phyloP scores from a whole-genome alignment of 2,329 filamentous ascomycete species.

The Thyridium curvatum region DNA sequence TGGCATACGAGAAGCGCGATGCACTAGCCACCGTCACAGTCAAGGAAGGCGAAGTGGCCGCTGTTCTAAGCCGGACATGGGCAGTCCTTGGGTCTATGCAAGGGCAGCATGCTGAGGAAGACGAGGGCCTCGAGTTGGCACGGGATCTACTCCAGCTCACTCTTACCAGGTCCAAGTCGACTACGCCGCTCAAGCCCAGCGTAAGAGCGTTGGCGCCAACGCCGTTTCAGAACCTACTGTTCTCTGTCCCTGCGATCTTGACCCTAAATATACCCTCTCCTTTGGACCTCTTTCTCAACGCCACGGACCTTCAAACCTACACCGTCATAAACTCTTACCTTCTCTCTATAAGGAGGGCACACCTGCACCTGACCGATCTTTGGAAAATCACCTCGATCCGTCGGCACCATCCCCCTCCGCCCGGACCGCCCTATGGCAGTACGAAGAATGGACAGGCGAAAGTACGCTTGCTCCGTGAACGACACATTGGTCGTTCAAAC shows the following conservation, averaged over 20 bases:
- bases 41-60: conserved; percentile 80
- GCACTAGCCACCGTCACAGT: conserved; percentile 59
- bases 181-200: conserved; percentile 23
- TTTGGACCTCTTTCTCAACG: conserved; percentile 78
- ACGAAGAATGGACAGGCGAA: conserved; percentile 53
- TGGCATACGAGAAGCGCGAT: conserved; percentile 51
- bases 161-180: conserved; percentile 40
- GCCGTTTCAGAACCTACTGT: conserved; percentile 73
- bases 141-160: conserved; percentile 67
- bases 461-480: conserved; percentile 54
- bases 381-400: conserved; percentile 82
- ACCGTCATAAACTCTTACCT: conserved; percentile 84
- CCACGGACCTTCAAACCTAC: conserved; percentile 71
- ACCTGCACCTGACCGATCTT: conserved; percentile 75
- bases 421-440: conserved; percentile 56
- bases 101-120: conserved; percentile 64
- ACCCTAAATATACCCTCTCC: conserved; percentile 70
- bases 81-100: conserved; percentile 71
- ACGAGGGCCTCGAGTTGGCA: conserved; percentile 79
- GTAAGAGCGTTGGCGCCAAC: conserved; percentile 30
- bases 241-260: conserved; percentile 69
- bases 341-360: conserved; percentile 75
- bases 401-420: conserved; percentile 68
- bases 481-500: conserved; percentile 55
- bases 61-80: conserved; percentile 73